Evolutionary conservation across 169 alveolate genomes (phyloP).

Genomic region (Plasmodium coatneyi): DNA sequence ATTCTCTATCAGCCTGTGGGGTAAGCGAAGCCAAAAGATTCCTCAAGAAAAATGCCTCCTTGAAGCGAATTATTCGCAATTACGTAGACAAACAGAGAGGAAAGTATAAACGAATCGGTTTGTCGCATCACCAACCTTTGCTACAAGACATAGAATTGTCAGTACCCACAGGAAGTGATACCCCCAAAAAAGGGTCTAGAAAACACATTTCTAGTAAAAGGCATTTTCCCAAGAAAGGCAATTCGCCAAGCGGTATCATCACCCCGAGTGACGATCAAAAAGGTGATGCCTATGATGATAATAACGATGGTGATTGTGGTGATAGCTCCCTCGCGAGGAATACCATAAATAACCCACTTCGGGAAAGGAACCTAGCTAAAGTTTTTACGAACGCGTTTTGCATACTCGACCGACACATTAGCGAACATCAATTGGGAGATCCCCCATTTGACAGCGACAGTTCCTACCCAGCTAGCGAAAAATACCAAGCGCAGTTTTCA

Average conservation of each 20-base stretch:
- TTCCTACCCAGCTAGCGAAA: neutral
- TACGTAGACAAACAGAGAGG: neutral
- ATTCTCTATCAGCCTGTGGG: neutral
- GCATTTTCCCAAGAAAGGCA: neutral
- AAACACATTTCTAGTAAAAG: neutral
- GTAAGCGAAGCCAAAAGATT: neutral
- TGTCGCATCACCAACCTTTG: neutral
- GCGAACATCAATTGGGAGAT: neutral
- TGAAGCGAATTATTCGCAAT: neutral
- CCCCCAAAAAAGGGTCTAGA: neutral
- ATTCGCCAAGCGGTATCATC: neutral
- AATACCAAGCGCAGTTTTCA: neutral
- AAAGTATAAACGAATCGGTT: neutral
- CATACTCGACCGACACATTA: neutral
- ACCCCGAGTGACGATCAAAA: neutral
- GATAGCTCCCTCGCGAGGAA: neutral
- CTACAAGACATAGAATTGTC: neutral
- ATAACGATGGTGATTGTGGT: neutral
- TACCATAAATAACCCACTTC: neutral
- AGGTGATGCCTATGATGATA: neutral
- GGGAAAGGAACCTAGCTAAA: neutral
- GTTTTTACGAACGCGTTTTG: constrained; percentile 8
- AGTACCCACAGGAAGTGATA: neutral
- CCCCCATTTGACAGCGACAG: neutral
- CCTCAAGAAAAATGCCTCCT: neutral